These are phyloP conservation scores for Jimgerdemannia flammicorona DNA, from an alignment of 192 early-diverging fungal species.

Conservation along the genomic window DNA sequence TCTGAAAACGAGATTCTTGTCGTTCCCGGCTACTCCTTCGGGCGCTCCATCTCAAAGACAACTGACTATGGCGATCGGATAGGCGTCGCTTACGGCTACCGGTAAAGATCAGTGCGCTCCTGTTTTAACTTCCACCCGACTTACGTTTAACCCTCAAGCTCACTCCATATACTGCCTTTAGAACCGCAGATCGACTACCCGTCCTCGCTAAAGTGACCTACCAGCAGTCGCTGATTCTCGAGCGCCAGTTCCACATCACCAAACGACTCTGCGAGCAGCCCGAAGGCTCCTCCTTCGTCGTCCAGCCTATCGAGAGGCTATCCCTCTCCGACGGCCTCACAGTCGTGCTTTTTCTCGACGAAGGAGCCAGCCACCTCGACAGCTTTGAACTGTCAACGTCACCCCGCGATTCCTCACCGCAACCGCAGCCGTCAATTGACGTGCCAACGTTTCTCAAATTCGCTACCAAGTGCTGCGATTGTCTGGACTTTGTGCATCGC, in stretches of 20 bases:
- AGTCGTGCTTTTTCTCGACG: constrained; percentile 20
- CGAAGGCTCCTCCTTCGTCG: constrained; percentile 22
- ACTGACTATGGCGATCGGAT: too few relatives aligned
- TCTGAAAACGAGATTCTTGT: too few relatives aligned
- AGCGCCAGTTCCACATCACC: constrained; percentile 25
- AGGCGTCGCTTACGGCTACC: too few relatives aligned
- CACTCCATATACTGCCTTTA: neutral
- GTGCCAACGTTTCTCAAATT: constrained; percentile 24
- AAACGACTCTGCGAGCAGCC: constrained; percentile 19
- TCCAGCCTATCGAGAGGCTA: constrained; percentile 21
- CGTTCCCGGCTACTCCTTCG: too few relatives aligned
- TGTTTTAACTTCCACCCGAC: too few relatives aligned
- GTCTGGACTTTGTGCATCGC: constrained; percentile 27
- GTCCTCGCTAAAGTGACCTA: constrained; percentile 25
- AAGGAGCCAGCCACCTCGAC: constrained; percentile 8
- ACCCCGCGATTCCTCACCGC: neutral
- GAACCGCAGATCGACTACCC: constrained; percentile 23
- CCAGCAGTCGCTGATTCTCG: constrained; percentile 17
- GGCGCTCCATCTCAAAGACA: too few relatives aligned
- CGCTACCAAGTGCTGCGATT: constrained; percentile 26
- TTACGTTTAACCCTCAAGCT: too few relatives aligned
- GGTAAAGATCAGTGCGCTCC: too few relatives aligned
- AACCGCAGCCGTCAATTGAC: constrained; percentile 9
- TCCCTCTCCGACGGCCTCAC: constrained; percentile 17
- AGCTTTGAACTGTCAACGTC: neutral